A percentile compares a stretch with the other conserved stretches of the same genome.
Conservation (phyloP, 164 flowering plant species). For the Magnolia officinalis region DNA sequence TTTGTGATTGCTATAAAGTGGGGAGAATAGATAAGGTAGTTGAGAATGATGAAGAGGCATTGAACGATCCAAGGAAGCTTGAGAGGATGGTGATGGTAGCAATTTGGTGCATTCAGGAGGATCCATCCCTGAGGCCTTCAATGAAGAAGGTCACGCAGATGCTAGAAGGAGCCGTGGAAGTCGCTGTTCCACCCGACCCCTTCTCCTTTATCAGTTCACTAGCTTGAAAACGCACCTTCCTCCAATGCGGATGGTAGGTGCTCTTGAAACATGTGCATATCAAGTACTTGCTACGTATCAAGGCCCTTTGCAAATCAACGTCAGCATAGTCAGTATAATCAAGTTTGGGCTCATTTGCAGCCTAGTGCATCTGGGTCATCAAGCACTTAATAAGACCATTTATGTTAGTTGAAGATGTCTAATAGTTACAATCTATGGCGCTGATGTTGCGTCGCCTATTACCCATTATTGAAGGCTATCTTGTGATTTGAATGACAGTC, state of each 20-base stretch:
- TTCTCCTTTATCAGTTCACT: conserved; percentile 11
- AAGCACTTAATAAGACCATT: not conserved
- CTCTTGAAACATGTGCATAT: not conserved
- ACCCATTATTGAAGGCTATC: not conserved
- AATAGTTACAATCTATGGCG: not conserved
- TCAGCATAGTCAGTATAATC: not conserved
- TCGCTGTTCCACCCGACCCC: conserved; percentile 22
- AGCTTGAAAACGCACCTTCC: not conserved
- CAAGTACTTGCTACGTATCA: not conserved
- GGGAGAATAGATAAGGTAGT: conserved; percentile 8
- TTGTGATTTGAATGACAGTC: not conserved
- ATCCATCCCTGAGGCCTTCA: conserved; percentile 20
- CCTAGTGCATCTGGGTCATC: not conserved
- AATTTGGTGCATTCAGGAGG: conserved; percentile 31
- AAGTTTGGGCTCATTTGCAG: not conserved
- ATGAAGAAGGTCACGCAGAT: conserved; percentile 26
- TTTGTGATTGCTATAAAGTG: conserved; percentile 12
- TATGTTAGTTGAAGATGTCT: not conserved
- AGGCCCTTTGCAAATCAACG: not conserved
- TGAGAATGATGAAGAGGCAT: conserved; percentile 17
- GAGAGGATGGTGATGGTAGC: conserved; percentile 23
- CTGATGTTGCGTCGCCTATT: not conserved
- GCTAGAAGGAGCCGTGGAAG: conserved; percentile 22
- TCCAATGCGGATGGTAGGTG: not conserved
- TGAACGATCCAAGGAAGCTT: conserved; percentile 11